phyloP scores from a whole-genome alignment of 2,329 filamentous ascomycete genomes.

The Pseudogymnoascus verrucosus region DNA sequence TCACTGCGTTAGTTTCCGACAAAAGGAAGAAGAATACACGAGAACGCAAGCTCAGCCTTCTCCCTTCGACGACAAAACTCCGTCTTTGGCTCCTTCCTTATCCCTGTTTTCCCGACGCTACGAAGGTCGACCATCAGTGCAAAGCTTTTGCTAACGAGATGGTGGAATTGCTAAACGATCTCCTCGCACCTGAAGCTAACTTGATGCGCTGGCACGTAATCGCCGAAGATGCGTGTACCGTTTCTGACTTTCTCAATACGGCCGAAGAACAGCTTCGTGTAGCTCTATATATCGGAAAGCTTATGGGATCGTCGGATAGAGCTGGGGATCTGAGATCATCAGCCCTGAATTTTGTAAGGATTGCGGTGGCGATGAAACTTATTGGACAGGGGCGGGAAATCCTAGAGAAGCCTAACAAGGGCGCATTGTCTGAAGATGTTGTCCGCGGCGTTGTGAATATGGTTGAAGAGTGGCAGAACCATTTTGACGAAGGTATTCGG shows the following conservation, averaged over 20 bases:
- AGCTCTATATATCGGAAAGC: constrained; percentile 11
- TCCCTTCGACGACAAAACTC: constrained; percentile 10
- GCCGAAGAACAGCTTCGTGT: constrained; percentile 10
- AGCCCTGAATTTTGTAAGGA: constrained; percentile 8
- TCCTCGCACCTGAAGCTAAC: constrained; percentile 7
- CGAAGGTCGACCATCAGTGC: constrained; percentile 9
- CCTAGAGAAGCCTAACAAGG: not conserved
- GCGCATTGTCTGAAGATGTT: not conserved
- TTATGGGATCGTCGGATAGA: not conserved
- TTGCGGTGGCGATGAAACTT: constrained; percentile 12
- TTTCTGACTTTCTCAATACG: constrained; percentile 10
- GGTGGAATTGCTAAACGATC: not conserved
- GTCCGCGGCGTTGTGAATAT: not conserved
- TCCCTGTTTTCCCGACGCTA: constrained; percentile 1
- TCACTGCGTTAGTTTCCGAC: not conserved
- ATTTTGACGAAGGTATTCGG: constrained; percentile 12
- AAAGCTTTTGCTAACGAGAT: constrained; percentile 10
- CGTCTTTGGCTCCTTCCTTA: constrained; percentile 14
- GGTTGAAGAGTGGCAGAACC: constrained; percentile 12
- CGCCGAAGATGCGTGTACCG: constrained; percentile 9
- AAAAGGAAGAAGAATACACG: not conserved
- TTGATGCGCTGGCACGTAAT: constrained; percentile 12
- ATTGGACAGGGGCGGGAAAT: constrained; percentile 1
- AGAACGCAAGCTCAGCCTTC: constrained; percentile 4
- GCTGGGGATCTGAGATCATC: not conserved